Evolutionary conservation across 2,329 filamentous ascomycete genomes (phyloP), one percentile per base, ranked within the genome.

Genomic region (Drechslera avenae): DNA sequence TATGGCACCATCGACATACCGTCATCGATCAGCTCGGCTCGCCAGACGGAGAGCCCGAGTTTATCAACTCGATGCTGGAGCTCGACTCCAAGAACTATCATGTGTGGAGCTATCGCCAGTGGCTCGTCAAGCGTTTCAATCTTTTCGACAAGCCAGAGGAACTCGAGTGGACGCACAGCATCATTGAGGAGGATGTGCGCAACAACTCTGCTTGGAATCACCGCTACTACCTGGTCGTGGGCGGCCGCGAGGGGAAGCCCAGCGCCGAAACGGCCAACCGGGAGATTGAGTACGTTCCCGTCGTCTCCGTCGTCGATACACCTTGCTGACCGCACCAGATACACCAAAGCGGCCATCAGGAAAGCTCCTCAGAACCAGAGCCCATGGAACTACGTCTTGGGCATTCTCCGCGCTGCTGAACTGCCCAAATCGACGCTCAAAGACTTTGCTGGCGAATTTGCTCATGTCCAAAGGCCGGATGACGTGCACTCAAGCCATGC

Each of bases 151-250:
- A 68, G 39, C 86, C 75, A 1, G 86, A 75, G 4, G 86, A 99
- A 79, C 78, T 95, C 16, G 74, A 79, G 43, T 86, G 87, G 52
- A 84, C 90, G 28, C 88, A 94, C 68, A 75, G 76, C 32, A 82
- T 96, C 72, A 83, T 99, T 50, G 79, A 84, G 50, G 79, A 84
- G 28, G 94, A 99, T 73, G 86, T 97, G 52, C 84, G 92, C 67
- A 99, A 99, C 78, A 99, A 99, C 74, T 94, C 89, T 36, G 94
- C 93, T 13, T 99, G 94, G 94, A 95, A 93, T 60, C 93, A 99
- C 78, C 87, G 94, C 43, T 97, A 94, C 80, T 96, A 93, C 73
- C 73, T 97, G n/a, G 85, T 93, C 14, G 96, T 97, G 82, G 83
- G 71, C 78, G 82, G 79, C 9, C 70, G 71, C 28, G 64, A 73